Evolutionary conservation across 352 stramenopile genomes (phyloP), one percentile per base, ranked within the genome.

Genomic region (Phytophthora cryptogea): DNA sequence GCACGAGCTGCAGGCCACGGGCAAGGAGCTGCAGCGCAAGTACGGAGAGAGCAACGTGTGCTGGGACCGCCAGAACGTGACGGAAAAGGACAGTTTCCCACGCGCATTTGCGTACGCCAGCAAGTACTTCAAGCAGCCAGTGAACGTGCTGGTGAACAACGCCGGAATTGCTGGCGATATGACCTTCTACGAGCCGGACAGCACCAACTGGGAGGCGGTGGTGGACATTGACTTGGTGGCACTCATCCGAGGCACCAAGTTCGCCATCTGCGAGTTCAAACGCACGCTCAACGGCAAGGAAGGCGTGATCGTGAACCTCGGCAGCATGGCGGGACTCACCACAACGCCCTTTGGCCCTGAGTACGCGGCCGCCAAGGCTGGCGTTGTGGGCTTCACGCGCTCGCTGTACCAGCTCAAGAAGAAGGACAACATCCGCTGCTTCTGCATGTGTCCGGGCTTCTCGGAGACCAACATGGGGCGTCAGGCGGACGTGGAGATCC

Each of bases 61-160:
- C 44, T 92, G 76, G 77, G 71, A 76, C 50, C 69, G 74, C 48
- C 85, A 94, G 67, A 78, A 92, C 57, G 83, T 94, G 32, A 81
- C 76, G 26, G 83, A 92, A 42, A 57, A 73, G 33, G 69, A 77
- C 45, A 84, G 71, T 42, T 94, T 92, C 69, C 55, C 75, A 41
- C 69, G 61, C 5, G 69, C 67, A 8, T 94, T 91, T 44, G 79
- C 85, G 23, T 78, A 75, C 49, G 80, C 80, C 39, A 58, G 42
- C 54, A 72, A 76, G 55, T 86, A 80, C 54, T 92, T 94, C 53
- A 70, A 77, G 17, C 43, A 41, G 30, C 72, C 70, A 0, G 72
- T 91, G 8, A 94, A 94, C 64, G 37, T 92, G 39, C 72, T 94
- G 31, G 83, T 85, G 2, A 94, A 94, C 68, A 94, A 94, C 58